Evolutionary conservation across 202 grass and related monocot genomes (phyloP), one percentile per base, ranked within the genome.

Genomic region (Saccharum hybrid): DNA sequence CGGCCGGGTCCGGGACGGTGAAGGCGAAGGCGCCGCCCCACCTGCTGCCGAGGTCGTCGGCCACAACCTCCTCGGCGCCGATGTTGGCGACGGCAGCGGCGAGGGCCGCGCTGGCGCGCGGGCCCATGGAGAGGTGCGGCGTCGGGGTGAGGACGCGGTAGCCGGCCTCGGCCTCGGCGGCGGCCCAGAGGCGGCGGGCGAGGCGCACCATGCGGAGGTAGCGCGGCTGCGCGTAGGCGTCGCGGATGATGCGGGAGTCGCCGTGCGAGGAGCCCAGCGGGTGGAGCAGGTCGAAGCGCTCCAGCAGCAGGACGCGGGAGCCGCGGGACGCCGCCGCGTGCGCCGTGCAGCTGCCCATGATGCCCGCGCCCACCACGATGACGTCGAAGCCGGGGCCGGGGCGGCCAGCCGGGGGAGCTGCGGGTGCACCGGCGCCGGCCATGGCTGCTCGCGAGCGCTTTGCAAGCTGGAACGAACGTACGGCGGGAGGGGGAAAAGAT

Each of bases 21-120:
- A 22, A 1, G 56, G 56, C 56, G 40, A 91, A 88, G 31, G 42
- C 82, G 76, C 86, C 90, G 21, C 78, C 77, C 82, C 87, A 91
- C 67, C 37, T 60, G 22, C 1, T 0, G 8, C 12, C 37, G 8
- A 71, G 12, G 67, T 70, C 56, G n/a, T 10, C 19, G 16, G 0
- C 37, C 7, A 0, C 22, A 2, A 45, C 22, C 67, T 61, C 22
- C 22, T 14, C 22, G 51, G 79, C 70, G 48, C 77, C 77, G 61
- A 4, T 36, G 70, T 81, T 86, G 18, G 0, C 2, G 38, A 68
- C 4, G 48, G 77, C 70, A 12, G 77, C 77, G 36, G 23, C 56
- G 56, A 59, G 56, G 0, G 56, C 2, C 0, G 56, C n/a, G n/a
- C 56, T 4, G 19, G n/a, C 0, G 2, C 56, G 56, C 56, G 56